These are phyloP conservation scores for Trichomonascus vanleenenianus DNA, from an alignment of 805 yeast species.

Conservation along the genomic window DNA sequence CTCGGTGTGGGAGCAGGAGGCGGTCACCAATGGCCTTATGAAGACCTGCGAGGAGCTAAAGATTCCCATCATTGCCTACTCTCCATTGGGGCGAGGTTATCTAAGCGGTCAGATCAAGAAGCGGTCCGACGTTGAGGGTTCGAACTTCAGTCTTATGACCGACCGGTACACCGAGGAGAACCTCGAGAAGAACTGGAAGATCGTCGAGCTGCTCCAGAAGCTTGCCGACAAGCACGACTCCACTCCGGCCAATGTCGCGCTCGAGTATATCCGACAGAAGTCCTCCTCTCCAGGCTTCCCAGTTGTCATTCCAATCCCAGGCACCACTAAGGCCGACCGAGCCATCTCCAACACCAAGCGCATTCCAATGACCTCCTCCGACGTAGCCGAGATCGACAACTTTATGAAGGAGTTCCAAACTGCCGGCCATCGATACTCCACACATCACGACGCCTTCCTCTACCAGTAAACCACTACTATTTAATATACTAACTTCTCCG, in stretches of 20 bases:
- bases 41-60: conserved; percentile 47
- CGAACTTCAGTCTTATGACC: conserved; percentile 37
- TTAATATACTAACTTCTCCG: too few relatives aligned
- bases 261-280: conserved; percentile 54
- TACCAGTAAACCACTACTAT: too few relatives aligned
- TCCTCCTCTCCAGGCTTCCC: conserved; percentile 33
- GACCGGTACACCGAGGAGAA: conserved; percentile 58
- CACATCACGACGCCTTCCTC: too few relatives aligned
- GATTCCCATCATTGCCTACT: conserved; percentile 69
- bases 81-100: conserved; percentile 77
- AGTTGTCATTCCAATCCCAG: conserved; percentile 70
- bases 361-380: conserved; percentile 42
- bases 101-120: conserved; percentile 49
- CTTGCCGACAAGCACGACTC: conserved; percentile 40
- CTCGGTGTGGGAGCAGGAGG: conserved; percentile 63
- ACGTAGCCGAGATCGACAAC: conserved; percentile 44
- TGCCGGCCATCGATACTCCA: conserved; percentile 48
- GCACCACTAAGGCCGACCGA: conserved; percentile 54
- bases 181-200: conserved; percentile 41
- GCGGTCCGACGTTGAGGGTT: neutral
- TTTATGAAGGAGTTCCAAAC: conserved; percentile 38
- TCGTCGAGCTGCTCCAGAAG: conserved; percentile 43
- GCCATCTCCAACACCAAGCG: conserved; percentile 50
- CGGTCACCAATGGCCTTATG: conserved; percentile 55
- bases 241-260: conserved; percentile 59